phyloP scores from a whole-genome alignment of 306 rosid species.

The Oemleria cerasiformis region DNA sequence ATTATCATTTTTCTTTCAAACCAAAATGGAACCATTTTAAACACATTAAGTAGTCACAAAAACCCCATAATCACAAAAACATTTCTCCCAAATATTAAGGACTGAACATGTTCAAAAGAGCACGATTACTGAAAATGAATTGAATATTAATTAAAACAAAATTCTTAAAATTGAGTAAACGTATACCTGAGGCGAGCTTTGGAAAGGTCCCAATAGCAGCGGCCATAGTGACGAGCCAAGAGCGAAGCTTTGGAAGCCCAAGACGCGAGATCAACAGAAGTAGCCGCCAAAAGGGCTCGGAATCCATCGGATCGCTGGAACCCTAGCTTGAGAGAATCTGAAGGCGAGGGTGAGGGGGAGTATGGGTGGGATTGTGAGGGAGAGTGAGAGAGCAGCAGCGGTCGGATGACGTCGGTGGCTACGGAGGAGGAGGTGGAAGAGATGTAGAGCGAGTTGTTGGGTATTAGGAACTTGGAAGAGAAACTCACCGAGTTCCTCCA shows the following conservation, averaged over 20 bases:
- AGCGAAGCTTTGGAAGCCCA: slow-evolving; percentile 32
- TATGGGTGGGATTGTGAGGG: slow-evolving; percentile 7
- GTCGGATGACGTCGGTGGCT: slow-evolving; percentile 18
- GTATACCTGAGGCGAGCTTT: slow-evolving; percentile 80
- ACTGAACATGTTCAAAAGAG: too few relatives aligned
- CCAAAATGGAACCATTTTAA: neutral
- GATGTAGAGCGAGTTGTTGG: neutral
- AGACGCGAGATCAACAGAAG: slow-evolving; percentile 32
- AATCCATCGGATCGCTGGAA: slow-evolving; percentile 15
- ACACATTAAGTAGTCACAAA: neutral
- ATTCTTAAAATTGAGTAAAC: neutral
- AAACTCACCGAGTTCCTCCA: slow-evolving; percentile 31
- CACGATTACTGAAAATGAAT: neutral
- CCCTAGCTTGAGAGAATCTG: slow-evolving; percentile 27
- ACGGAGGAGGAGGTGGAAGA: slow-evolving; percentile 9
- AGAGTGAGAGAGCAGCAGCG: slow-evolving; percentile 11
- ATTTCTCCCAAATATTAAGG: neutral
- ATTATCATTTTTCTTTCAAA: too few relatives aligned
- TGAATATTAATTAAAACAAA: neutral
- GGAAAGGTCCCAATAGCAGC: slow-evolving; percentile 86
- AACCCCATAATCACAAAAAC: neutral
- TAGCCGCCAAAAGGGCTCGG: neutral
- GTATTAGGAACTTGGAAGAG: slow-evolving; percentile 6
- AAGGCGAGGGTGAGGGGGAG: slow-evolving; percentile 15
- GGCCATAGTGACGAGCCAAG: slow-evolving; percentile 59